Percentiles rank a stretch among this genome's conserved stretches.
Evolutionary conservation across 2,329 filamentous ascomycete species (phyloP).

Genomic region (Alternaria longipes): DNA sequence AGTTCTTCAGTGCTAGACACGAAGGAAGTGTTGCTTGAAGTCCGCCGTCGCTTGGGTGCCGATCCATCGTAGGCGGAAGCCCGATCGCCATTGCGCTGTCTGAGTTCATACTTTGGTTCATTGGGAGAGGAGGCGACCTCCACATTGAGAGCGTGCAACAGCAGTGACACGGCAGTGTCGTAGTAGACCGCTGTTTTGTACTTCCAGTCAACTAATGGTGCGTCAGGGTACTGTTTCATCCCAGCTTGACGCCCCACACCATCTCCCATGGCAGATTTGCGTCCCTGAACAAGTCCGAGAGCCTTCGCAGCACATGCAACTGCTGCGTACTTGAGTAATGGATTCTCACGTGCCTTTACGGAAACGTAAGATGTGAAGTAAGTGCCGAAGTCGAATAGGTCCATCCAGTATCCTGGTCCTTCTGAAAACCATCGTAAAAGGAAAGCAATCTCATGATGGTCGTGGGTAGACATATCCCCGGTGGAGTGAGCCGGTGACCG

Average conservation of each 20-base stretch:
- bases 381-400: conserved; percentile 63
- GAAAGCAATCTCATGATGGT: conserved; percentile 67
- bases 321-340: conserved; percentile 63
- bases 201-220: conserved; percentile 63
- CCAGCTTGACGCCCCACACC: conserved; percentile 59
- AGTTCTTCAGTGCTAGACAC: conserved; percentile 66
- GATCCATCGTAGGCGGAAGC: conserved; percentile 23
- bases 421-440: conserved; percentile 69
- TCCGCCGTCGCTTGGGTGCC: conserved; percentile 54
- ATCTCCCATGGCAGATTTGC: conserved; percentile 61
- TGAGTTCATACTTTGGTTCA: conserved; percentile 39
- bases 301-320: conserved; percentile 71
- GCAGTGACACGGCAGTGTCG: conserved; percentile 64
- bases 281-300: conserved; percentile 63
- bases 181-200: conserved; percentile 70
- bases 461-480: conserved; percentile 35
- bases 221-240: conserved; percentile 63
- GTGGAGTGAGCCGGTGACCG: conserved; percentile 35
- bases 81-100: conserved; percentile 15
- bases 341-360: conserved; percentile 62
- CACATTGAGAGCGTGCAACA: conserved; percentile 48
- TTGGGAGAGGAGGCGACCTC: conserved; percentile 44
- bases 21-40: conserved; percentile 51
- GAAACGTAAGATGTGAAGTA: conserved; percentile 70
- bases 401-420: conserved; percentile 68